Evolutionary conservation across 768 basidiomycete genomes (phyloP).

Genomic region (Roridomyces roridus): DNA sequence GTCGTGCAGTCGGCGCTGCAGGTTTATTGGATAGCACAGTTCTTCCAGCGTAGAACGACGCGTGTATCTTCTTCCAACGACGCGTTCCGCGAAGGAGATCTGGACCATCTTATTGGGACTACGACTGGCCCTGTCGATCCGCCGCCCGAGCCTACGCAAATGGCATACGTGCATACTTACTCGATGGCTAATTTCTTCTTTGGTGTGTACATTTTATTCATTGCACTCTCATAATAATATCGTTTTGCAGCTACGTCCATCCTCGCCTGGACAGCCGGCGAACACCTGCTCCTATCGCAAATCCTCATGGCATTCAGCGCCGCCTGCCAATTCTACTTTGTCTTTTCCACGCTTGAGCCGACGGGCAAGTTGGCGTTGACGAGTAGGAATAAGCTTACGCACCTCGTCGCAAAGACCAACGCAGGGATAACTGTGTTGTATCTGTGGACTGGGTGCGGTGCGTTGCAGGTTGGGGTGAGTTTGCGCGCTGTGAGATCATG

Average conservation of each 20-base stretch:
- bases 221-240: background rate
- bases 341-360: slow-evolving; percentile 36
- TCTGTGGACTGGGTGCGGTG: slow-evolving; percentile 38
- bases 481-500: background rate
- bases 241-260: slow-evolving; percentile 34
- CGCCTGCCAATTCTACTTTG: slow-evolving; percentile 41
- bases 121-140: too few relatives aligned
- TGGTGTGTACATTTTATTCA: slow-evolving; percentile 24
- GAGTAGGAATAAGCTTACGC: slow-evolving; percentile 37
- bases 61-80: background rate
- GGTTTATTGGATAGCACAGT: slow-evolving; percentile 9
- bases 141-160: slow-evolving; percentile 24
- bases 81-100: too few relatives aligned
- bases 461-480: slow-evolving; percentile 32
- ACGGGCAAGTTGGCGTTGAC: slow-evolving; percentile 29
- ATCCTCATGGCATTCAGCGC: slow-evolving; percentile 38
- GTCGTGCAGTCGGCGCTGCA: slow-evolving; percentile 13
- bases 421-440: slow-evolving; percentile 43
- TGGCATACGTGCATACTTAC: slow-evolving; percentile 38
- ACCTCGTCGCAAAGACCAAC: slow-evolving; percentile 49
- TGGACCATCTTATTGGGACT: too few relatives aligned
- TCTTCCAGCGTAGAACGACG: background rate
- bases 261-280: slow-evolving; percentile 33
- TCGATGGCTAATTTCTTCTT: slow-evolving; percentile 39
- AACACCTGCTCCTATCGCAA: slow-evolving; percentile 33